Evolutionary conservation across 164 flowering plant genomes (phyloP).

Genomic region (Aristolochia californica): DNA sequence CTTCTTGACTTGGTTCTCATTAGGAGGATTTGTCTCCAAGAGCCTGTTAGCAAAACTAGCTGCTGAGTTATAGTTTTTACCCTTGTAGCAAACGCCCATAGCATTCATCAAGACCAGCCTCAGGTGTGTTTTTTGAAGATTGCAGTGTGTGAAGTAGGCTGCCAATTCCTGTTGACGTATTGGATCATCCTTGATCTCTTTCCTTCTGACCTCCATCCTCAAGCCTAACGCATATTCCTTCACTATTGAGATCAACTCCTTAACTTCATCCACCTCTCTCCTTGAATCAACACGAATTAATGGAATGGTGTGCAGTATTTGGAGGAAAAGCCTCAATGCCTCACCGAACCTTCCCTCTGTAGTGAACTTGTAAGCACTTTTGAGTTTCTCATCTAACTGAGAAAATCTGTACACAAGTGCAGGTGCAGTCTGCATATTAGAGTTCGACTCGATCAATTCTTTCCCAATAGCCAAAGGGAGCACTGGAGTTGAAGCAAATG

Average conservation of each 20-base stretch:
- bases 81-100: slow-evolving; percentile 49
- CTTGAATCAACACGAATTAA: slow-evolving; percentile 59
- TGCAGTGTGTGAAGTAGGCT: slow-evolving; percentile 71
- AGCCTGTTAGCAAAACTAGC: slow-evolving; percentile 60
- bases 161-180: slow-evolving; percentile 65
- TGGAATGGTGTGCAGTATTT: slow-evolving; percentile 46
- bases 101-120: slow-evolving; percentile 42
- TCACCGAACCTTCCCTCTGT: slow-evolving; percentile 51
- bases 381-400: slow-evolving; percentile 74
- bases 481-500: slow-evolving; percentile 47
- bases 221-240: slow-evolving; percentile 48
- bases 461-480: slow-evolving; percentile 59
- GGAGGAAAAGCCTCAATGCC: slow-evolving; percentile 46
- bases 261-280: slow-evolving; percentile 68
- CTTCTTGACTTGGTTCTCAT: slow-evolving; percentile 46
- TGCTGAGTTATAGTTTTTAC: slow-evolving; percentile 49
- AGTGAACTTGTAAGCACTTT: slow-evolving; percentile 56
- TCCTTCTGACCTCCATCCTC: slow-evolving; percentile 46
- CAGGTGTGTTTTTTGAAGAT: slow-evolving; percentile 33
- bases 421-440: slow-evolving; percentile 70
- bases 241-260: slow-evolving; percentile 55
- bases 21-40: slow-evolving; percentile 53
- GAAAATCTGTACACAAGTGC: slow-evolving; percentile 65
- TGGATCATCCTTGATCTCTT: slow-evolving; percentile 33
- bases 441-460: slow-evolving; percentile 53